Base-by-base conservation (phyloP, 1,284 basidiomycete species). In the Puccinia sorghi region DNA sequence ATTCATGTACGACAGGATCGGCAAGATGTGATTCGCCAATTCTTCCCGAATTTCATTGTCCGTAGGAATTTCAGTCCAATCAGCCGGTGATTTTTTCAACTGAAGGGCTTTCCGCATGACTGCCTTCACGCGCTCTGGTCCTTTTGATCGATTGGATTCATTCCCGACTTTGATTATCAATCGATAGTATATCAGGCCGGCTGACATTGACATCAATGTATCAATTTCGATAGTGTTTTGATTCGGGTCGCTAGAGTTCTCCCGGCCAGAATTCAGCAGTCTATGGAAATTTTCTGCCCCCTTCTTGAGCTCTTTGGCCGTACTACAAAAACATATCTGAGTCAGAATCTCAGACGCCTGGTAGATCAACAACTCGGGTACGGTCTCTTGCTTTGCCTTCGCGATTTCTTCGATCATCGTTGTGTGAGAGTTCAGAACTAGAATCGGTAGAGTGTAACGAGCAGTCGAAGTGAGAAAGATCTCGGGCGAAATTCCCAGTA, bases 1-100 rank as follows among this genome's bases (percentile, higher is more conserved):
- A 63, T 79, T 72, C 32, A 79, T 79, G 17, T 72, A 48, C 22
- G 69, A 72, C 39, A 79, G 57, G 50, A 79, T 79, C 8, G 61
- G 52, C n/a, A 79, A 41, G 39, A 59, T 79, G 32, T 66, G 43
- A 43, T 41, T 32, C 22, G 48, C 43, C 39, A 79, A 50, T 46
- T 79, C 69, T 39, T 64, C 41, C 20, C 72, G 57, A 57, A 79
- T 43, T 54, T 79, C 70, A 9, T 72, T 27, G 41, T 79, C 77
- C 11, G 56, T 57, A 32, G 57, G 48, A 37, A 56, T 66, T 37
- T 72, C 9, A 25, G 39, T 41, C 37, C 43, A 75, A 57, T 66
- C 32, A 5, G 70, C 48, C 5, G 39, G 46, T 46, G 70, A 32
- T 52, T 54, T 61, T 22, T 73, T 73, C 32, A 79, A 64, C 27